Percentiles rank a stretch among this genome's conserved stretches.
phyloP scores from a whole-genome alignment of 2,329 filamentous ascomycete genomes.

The Exophiala alcalophila region DNA sequence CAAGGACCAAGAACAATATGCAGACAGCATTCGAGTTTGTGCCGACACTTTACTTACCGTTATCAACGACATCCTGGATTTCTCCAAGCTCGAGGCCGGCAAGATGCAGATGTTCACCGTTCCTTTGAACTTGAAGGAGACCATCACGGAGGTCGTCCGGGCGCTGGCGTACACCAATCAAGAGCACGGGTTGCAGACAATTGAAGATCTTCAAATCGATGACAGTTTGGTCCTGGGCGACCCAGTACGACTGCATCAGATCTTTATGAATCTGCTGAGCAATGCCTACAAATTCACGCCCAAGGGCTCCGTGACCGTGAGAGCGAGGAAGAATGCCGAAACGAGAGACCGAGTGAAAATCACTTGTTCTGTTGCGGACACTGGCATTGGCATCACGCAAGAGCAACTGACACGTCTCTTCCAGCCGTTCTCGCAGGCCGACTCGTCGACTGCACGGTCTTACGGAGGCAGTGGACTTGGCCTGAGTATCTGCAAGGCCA shows the following conservation, averaged over 20 bases:
- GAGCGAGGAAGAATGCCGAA: slow-evolving; percentile 38
- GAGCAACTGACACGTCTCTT: slow-evolving; percentile 64
- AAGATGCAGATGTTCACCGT: slow-evolving; percentile 69
- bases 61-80: slow-evolving; percentile 48
- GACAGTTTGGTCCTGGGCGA: slow-evolving; percentile 74
- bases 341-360: slow-evolving; percentile 35
- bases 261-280: slow-evolving; percentile 62
- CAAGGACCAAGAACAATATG: slow-evolving; percentile 41
- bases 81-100: slow-evolving; percentile 55
- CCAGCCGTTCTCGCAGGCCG: slow-evolving; percentile 59
- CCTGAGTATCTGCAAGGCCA: slow-evolving; percentile 60
- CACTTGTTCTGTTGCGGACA: slow-evolving; percentile 56
- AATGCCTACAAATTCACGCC: slow-evolving; percentile 63
- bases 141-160: slow-evolving; percentile 62
- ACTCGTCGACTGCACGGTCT: slow-evolving; percentile 65
- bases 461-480: slow-evolving; percentile 53
- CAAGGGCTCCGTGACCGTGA: slow-evolving; percentile 50
- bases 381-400: slow-evolving; percentile 63
- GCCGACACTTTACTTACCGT: slow-evolving; percentile 44
- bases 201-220: slow-evolving; percentile 64
- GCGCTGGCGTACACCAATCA: slow-evolving; percentile 62
- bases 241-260: slow-evolving; percentile 69
- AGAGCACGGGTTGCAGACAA: slow-evolving; percentile 58
- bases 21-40: slow-evolving; percentile 43
- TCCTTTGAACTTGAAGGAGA: slow-evolving; percentile 70